Evolutionary conservation across 2,329 filamentous ascomycete species (phyloP).

Genomic region (Parasarocladium wereldwijsianum): DNA sequence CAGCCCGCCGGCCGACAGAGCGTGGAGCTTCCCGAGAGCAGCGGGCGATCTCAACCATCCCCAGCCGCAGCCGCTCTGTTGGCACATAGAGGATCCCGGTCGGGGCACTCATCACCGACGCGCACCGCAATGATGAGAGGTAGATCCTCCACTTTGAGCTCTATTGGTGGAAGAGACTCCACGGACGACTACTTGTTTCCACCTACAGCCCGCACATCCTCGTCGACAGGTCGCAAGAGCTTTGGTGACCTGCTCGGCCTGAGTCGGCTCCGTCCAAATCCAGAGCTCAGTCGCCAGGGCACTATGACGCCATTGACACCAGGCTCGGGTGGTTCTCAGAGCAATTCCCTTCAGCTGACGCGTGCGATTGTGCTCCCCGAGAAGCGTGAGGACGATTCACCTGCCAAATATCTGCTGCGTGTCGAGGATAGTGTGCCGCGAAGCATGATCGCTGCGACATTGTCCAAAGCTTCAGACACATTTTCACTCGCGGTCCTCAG

Average conservation of each 20-base stretch:
- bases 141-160: slow-evolving; percentile 83
- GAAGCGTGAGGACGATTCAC: slow-evolving; percentile 73
- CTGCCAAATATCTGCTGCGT: slow-evolving; percentile 74
- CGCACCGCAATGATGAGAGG: slow-evolving; percentile 49
- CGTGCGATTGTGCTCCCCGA: slow-evolving; percentile 59
- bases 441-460: slow-evolving; percentile 67
- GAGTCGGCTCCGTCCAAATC: slow-evolving; percentile 65
- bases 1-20: slow-evolving; percentile 1
- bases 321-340: slow-evolving; percentile 56
- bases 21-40: slow-evolving; percentile 15
- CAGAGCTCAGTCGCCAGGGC: slow-evolving; percentile 56
- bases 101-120: slow-evolving; percentile 54
- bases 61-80: slow-evolving; percentile 36
- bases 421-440: slow-evolving; percentile 69
- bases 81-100: slow-evolving; percentile 21
- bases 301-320: slow-evolving; percentile 58
- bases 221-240: slow-evolving; percentile 82
- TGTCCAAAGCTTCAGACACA: slow-evolving; percentile 74
- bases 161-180: slow-evolving; percentile 51
- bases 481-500: slow-evolving; percentile 75
- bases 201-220: slow-evolving; percentile 60
- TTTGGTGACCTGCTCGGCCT: slow-evolving; percentile 80
- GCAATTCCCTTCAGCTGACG: slow-evolving; percentile 66
- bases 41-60: slow-evolving; percentile 17
- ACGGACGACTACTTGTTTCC: slow-evolving; percentile 56